Evolutionary conservation across 805 yeast species (phyloP), one percentile per base, ranked within the genome.

Genomic region (Helenozyma baotianmanensis): DNA sequence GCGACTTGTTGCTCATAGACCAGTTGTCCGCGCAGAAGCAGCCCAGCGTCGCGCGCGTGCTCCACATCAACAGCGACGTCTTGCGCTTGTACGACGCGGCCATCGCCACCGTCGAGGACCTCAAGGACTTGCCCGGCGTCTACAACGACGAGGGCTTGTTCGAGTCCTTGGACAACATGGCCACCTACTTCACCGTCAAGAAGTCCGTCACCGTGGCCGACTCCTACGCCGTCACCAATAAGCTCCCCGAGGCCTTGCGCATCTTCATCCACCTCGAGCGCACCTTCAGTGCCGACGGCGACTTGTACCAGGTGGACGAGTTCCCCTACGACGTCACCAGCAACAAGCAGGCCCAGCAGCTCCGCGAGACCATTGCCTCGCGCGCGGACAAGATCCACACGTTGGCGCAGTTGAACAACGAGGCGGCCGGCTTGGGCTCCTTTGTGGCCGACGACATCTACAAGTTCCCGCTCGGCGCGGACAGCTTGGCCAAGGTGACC

Each of bases 101-200:
- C 23, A 54, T 70, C 9, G 61, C 68, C 29, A 77, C 82, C 12
- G 53, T 81, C 22, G 59, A 58, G 3, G 81, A 80, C 43, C 59
- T 87, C 28, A 67, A 73, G 50, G 95, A 87, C 39, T 69, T 92
- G 32, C 96, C 97, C 0, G 97, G 97, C 68, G 95, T 90, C 13
- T 78, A 82, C 51, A 84, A 85, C 33, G 95, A 87, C 53, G 92
- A 83, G 33, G 79, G 72, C 14, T 67, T 90, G 34, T 54, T 64
- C 40, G 59, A 61, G 6, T 74, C 81, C 7, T 63, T 92, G 27
- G 68, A 64, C 9, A 45, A 68, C 11, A 59, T 86, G 46, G 60
- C 63, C 19, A 49, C 53, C 7, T 76, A 64, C 40, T 83, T 72
- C 54, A 47, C 50, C n/a, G 59, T 71, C 23, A 46, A 58, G 31